Evolutionary conservation across 805 yeast species (phyloP), one percentile per base, ranked within the genome.

Genomic region (Pichia thaimueangensis): DNA sequence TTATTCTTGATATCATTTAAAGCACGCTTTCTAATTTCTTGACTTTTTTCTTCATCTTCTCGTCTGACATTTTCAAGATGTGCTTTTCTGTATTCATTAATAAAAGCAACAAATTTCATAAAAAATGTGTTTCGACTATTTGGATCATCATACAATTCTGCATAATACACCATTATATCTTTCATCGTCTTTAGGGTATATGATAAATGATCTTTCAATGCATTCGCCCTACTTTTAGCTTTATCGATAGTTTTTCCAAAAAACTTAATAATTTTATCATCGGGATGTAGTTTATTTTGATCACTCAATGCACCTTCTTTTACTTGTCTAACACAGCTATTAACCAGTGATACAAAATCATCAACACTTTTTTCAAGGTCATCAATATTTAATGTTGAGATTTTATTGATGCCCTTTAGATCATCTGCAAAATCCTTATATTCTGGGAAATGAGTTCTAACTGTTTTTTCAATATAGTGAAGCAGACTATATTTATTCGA

Each of bases 401-500:
- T 73, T 20, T 73, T 78, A 21, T 63, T 53, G 33, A 82, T 68
- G 39, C 66, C 72, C 13, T 66, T 54, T 42, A 84, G 60, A 40
- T 84, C 91, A 41, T 76, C 76, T 28, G 80, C 66, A 59, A 84
- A 83, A 3, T 60, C 68, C 45, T 80, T 69, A 15, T 77, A 63
- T 22, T 81, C 83, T 1, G 88, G 82, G 55, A 80, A 84, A 46
- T 79, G 76, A 1, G 64, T 60, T 45, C 94, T 62, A n/a, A 82
- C 63, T 15, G 80, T 68, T 53, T 73, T 78, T 54, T 84, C 94
- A 45, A 84, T 80, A 51, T 81, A 84, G 55, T 84, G 91, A 52
- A 84, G 66, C 51, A 84, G 76, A 0, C 89, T 80, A 67, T 77
- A 72, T 49, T 80, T 76, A 54, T 80, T 82, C 48, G 77, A 78